A percentile compares a stretch with the other conserved stretches of the same genome.
phyloP scores from a whole-genome alignment of 2,329 filamentous ascomycete genomes.

The Exutisphaerella laricina region DNA sequence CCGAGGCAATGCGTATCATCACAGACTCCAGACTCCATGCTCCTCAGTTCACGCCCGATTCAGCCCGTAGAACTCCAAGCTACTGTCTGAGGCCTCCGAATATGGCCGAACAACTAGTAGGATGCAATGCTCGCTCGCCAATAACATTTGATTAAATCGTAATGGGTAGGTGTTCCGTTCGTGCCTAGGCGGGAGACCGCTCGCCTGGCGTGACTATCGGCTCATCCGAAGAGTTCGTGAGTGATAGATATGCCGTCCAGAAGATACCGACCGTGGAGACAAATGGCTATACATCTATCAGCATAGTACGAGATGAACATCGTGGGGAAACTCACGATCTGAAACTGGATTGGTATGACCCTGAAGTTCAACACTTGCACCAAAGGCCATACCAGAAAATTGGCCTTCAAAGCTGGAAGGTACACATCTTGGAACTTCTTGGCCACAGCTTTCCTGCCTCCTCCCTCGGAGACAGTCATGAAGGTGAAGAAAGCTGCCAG shows the following conservation, averaged over 20 bases:
- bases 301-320: neutral
- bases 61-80: slow-evolving; percentile 11
- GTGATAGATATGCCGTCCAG: slow-evolving; percentile 93
- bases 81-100: slow-evolving; percentile 11
- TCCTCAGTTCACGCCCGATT: neutral
- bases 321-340: slow-evolving; percentile 66
- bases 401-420: slow-evolving; percentile 87
- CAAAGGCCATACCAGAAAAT: slow-evolving; percentile 89
- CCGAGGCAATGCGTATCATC: slow-evolving; percentile 2
- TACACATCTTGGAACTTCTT: slow-evolving; percentile 93
- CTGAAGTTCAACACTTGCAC: slow-evolving; percentile 98
- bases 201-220: slow-evolving; percentile 30
- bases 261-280: slow-evolving; percentile 93
- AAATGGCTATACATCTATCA: slow-evolving; percentile 63
- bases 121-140: neutral
- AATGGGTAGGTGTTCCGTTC: neutral
- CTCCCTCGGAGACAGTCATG: slow-evolving; percentile 94
- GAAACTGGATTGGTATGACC: slow-evolving; percentile 89
- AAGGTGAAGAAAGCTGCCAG: slow-evolving; percentile 86
- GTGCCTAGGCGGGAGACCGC: slow-evolving; percentile 10
- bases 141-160: too few species aligned
- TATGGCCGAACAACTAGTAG: slow-evolving; percentile 10
- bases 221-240: slow-evolving; percentile 82
- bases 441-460: slow-evolving; percentile 69
- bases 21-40: neutral